Conservation (phyloP, 805 yeast genomes). For the Candida sithepensis region DNA sequence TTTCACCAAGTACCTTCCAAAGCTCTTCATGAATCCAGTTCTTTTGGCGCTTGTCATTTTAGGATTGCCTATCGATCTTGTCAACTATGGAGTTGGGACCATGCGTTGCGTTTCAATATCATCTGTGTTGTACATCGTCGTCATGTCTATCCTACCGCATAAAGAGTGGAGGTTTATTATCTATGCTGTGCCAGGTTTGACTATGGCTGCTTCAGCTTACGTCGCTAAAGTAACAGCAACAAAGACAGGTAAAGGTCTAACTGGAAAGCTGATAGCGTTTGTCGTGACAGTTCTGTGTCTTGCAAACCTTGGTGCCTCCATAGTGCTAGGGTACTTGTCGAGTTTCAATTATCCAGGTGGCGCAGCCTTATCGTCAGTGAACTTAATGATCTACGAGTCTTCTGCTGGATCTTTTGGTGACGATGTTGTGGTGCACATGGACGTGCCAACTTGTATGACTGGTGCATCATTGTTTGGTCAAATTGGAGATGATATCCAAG, state of each 20-base stretch:
- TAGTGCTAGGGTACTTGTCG: constrained; percentile 58
- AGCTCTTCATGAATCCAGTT: constrained; percentile 44
- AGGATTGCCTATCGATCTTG: constrained; percentile 29
- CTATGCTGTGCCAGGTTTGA: constrained; percentile 68
- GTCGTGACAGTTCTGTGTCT: constrained; percentile 29
- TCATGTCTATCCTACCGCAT: constrained; percentile 81
- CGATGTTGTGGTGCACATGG: constrained; percentile 58
- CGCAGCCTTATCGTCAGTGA: constrained; percentile 54
- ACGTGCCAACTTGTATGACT: constrained; percentile 79
- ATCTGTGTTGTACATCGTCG: constrained; percentile 49
- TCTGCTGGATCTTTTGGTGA: neutral
- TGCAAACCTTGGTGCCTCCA: constrained; percentile 38
- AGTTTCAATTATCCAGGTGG: constrained; percentile 90
- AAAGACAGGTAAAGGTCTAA: neutral
- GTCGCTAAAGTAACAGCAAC: constrained; percentile 13
- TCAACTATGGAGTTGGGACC: constrained; percentile 26
- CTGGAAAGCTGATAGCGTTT: constrained; percentile 19
- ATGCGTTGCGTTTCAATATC: constrained; percentile 48
- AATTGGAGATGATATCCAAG: constrained; percentile 34
- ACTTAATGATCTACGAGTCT: constrained; percentile 26
- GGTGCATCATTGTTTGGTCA: constrained; percentile 80
- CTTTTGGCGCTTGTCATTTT: constrained; percentile 35
- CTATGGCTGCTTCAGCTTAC: constrained; percentile 54
- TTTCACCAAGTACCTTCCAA: constrained; percentile 50
- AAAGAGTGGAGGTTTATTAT: constrained; percentile 92